Evolutionary conservation across 2,329 filamentous ascomycete genomes (phyloP).

Genomic region (Thelonectria olida): DNA sequence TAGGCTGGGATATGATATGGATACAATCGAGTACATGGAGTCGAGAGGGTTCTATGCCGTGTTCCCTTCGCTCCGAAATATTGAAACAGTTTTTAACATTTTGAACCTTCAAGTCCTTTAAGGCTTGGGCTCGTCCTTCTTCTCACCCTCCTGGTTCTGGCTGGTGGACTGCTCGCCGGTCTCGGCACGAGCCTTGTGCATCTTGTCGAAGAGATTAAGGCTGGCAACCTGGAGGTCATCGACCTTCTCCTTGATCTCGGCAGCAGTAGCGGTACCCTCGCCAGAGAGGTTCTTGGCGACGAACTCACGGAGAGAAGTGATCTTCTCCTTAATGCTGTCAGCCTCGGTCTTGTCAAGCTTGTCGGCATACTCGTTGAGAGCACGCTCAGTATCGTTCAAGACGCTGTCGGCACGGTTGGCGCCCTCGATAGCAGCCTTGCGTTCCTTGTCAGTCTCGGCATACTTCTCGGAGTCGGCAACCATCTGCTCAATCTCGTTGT

Average conservation of each 20-base stretch:
- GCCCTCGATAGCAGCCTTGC: slow-evolving; percentile 93
- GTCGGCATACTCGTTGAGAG: slow-evolving; percentile 94
- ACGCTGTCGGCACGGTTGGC: slow-evolving; percentile 98
- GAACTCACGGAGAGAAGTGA: slow-evolving; percentile 83
- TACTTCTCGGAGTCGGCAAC: slow-evolving; percentile 98
- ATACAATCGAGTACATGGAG: slow-evolving; percentile 60
- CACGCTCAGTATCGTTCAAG: slow-evolving; percentile 97
- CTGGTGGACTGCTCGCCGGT: slow-evolving; percentile 60
- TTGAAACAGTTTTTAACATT: slow-evolving; percentile 41
- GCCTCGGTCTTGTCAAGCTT: slow-evolving; percentile 97
- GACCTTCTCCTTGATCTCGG: slow-evolving; percentile 98
- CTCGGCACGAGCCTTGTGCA: slow-evolving; percentile 94
- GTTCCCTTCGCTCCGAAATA: slow-evolving; percentile 46
- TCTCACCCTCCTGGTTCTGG: slow-evolving; percentile 72
- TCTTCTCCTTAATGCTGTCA: slow-evolving; percentile 94
- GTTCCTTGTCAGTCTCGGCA: slow-evolving; percentile 93
- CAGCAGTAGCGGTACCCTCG: slow-evolving; percentile 84
- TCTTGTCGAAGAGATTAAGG: slow-evolving; percentile 98
- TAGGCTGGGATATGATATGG: slow-evolving; percentile 53
- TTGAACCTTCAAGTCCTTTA: slow-evolving; percentile 51
- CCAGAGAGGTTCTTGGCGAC: slow-evolving; percentile 94
- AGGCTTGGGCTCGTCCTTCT: slow-evolving; percentile 79
- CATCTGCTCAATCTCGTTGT: slow-evolving; percentile 96
- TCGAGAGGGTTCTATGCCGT: slow-evolving; percentile 47
- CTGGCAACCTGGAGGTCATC: slow-evolving; percentile 96